Evolutionary conservation across 1,139 yeast species (phyloP), one percentile per base, ranked within the genome.

Genomic region (Hyphopichia khmerensis): DNA sequence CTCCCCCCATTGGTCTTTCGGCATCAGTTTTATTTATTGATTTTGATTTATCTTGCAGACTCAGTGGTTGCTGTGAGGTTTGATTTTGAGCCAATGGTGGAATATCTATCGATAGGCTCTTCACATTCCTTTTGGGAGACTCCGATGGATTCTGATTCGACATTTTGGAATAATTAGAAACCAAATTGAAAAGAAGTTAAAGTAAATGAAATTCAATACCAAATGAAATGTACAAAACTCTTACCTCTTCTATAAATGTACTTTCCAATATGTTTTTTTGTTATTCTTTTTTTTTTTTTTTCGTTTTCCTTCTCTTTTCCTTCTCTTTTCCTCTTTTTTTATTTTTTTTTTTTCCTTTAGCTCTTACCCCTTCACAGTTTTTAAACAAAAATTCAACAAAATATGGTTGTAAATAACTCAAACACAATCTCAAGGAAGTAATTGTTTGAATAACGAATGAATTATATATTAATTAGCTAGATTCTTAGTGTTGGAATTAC

Each of bases 91-190:
- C 17, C 17, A 23, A 3, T 3, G 19, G 36, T 2, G 39, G 39
- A n/a, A 36, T 26, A 29, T 36, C 39, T 17, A 36, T 36, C 10
- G 39, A 36, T 14, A 36, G 18, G 4, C 24, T 14, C 27, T 36
- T 36, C 14, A 36, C 26, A 17, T 36, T 36, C n/a, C 33, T 26
- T 4, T 32, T 26, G 10, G 39, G 39, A n/a, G 39, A 36, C 33
- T 36, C 39, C 33, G 34, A 32, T 32, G 19, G 10, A 11, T 21
- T 21, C 7, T 19, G 9, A 19, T n/a, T 13, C 3, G 36, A 33
- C 36, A 33, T 33, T 13, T 16, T 32, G 11, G 34, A 32, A 7
- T 14, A 13, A 4, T 15, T 30, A 30, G 11, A 11, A 26, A 26
- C n/a, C 24, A 21, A 5, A 6, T 21, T 21, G 24, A 21, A 21